Evolutionary conservation across 2,329 filamentous ascomycete genomes (phyloP), one percentile per base, ranked within the genome.

Genomic region (Cladophialophora carrionii): DNA sequence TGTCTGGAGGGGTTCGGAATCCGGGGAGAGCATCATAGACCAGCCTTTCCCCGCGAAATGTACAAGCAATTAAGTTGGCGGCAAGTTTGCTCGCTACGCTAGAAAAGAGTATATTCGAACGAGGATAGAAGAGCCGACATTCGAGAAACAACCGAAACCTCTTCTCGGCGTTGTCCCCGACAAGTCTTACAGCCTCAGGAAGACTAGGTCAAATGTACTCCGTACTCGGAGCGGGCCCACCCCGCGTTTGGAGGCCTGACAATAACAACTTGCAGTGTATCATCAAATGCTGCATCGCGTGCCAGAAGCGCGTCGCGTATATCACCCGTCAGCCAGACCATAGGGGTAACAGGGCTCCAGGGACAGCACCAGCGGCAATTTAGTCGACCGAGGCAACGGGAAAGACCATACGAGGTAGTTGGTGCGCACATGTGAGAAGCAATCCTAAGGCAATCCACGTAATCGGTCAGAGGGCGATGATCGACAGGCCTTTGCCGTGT

Each of bases 41-140:
- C 56, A 49, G 56, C 17, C 26, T 49, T 49, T 51, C 56, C 56
- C 37, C 43, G 41, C 24, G 14, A 58, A 51, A 24, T 46, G 37
- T 9, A 34, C 26, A 26, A 12, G 7, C n/a, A n/a, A 37, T 20
- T 55, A 43, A 8, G 37, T 43, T 43, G 5, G 37, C 37, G 37
- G 5, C 7, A n/a, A 7, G 6, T 43, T 43, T 20, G 17, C 37
- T n/a, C 17, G 3, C 24, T 10, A 57, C 10, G 10, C 55, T 24
- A 22, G 5, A 37, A 22, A n/a, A 7, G 20, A 4, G 55, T 24
- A 8, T 46, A 9, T 7, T 43, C 37, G 6, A 43, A 26, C 34
- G 17, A 24, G 56, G 43, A 22, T 26, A 58, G 31, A 22, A 34
- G 26, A 58, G 41, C 56, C 56, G 56, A 58, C 56, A 20, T 49